A percentile compares a stretch with the other conserved stretches of the same genome.
Conservation (phyloP, 163 green algal genomes). For the Scenedesmus sp. region DNA sequence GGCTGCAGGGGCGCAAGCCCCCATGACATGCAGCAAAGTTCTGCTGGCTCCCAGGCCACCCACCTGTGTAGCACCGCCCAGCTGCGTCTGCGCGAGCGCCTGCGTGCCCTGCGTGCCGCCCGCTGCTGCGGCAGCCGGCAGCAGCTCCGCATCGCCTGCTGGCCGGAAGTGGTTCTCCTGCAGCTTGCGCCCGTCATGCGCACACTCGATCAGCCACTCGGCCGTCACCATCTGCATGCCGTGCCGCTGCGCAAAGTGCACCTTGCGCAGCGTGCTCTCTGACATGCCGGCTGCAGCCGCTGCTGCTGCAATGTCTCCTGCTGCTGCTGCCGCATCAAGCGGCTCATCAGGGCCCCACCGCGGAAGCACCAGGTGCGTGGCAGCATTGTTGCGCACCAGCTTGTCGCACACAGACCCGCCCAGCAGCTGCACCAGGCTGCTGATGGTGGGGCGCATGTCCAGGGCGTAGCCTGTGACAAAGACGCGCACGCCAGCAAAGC, state of each 20-base stretch:
- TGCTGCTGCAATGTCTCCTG: slow-evolving; percentile 21
- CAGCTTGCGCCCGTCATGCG: slow-evolving; percentile 27
- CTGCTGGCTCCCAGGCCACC: not conserved
- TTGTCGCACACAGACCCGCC: not conserved
- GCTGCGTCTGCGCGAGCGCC: slow-evolving; percentile 23
- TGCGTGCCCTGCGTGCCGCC: slow-evolving; percentile 3
- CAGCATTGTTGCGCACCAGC: not conserved
- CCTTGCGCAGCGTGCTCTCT: slow-evolving; percentile 30
- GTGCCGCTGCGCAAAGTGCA: slow-evolving; percentile 2
- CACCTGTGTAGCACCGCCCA: slow-evolving; percentile 21
- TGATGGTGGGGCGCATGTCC: slow-evolving; percentile 10
- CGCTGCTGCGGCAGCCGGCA: slow-evolving; percentile 18
- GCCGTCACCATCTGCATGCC: slow-evolving; percentile 30
- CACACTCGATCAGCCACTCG: slow-evolving; percentile 50
- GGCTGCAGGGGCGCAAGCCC: not conserved
- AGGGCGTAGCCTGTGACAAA: slow-evolving; percentile 5
- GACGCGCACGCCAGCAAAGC: slow-evolving; percentile 55
- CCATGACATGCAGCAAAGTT: not conserved
- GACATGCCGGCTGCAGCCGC: not conserved
- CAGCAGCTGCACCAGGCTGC: slow-evolving; percentile 16
- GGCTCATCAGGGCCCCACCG: slow-evolving; percentile 30
- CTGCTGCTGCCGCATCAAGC: not conserved
- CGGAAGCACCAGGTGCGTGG: slow-evolving; percentile 25
- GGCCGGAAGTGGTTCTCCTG: slow-evolving; percentile 9
- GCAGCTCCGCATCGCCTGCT: slow-evolving; percentile 8